Evolutionary conservation across 352 stramenopile genomes (phyloP), one percentile per base, ranked within the genome.

Genomic region (Phytophthora kernoviae): DNA sequence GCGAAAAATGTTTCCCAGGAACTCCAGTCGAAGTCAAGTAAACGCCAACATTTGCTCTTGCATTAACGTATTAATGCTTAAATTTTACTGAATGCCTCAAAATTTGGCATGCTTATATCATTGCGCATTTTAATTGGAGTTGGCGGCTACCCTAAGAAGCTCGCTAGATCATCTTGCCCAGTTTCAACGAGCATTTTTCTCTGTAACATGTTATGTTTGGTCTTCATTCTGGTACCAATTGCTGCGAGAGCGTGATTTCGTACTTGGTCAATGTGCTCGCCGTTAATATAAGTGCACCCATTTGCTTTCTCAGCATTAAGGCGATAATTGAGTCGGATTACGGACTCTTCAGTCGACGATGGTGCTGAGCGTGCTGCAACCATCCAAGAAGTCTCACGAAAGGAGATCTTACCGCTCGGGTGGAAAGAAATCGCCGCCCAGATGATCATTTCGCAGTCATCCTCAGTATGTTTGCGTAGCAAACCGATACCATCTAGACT

Each of bases 351-450:
- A 17, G 37, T 43, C 14, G 37, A 15, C 15, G 37, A 43, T 21
- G 37, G 12, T 6, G 37, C 37, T 4, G 37, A 15, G 8, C 37
- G 37, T 6, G 60, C 47, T 17, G 65, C 65, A 43, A 42, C 50
- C 60, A 68, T 68, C 65, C 65, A 67, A 54, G 53, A 45, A 43
- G 51, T 51, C 30, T 73, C 60, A 22, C 40, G 33, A 58, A 70
- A 74, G 2, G 51, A 67, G 1, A 74, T 68, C 43, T 67, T 70
- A 5, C 60, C 65, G 11, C 65, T 74, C 10, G 58, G 37, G 12
- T 74, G 65, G 26, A 74, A 70, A 4, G 55, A 74, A 9, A 70
- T 62, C 0, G 65, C 65, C 17, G 60, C 55, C 65, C 65, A 74
- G 15, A 74, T 45, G 11, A 67, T 45, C n/a, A 70, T 12, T 17